Conservation (phyloP, 495 filamentous ascomycete genomes). For the Parachaetomium inaequale region DNA sequence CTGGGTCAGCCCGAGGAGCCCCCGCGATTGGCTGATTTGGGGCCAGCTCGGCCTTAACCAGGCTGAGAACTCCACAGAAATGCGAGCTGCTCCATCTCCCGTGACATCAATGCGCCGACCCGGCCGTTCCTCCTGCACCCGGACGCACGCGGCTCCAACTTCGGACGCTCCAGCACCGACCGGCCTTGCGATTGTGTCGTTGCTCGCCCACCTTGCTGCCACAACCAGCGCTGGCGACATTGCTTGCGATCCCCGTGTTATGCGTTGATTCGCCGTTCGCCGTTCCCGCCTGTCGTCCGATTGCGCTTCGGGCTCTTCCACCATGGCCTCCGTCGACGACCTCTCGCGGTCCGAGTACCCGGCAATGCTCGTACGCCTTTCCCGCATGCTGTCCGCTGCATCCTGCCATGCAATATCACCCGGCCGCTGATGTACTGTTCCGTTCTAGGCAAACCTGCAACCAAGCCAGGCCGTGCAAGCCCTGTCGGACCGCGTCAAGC, state of each 20-base stretch:
- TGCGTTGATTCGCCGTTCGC: conserved; percentile 26
- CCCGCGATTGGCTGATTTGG: conserved; percentile 9
- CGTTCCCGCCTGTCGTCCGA: conserved; percentile 12
- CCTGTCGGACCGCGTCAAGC: conserved; percentile 81
- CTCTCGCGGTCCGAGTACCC: conserved; percentile 92
- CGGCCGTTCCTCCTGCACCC: conserved; percentile 17
- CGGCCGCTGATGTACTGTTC: conserved; percentile 25
- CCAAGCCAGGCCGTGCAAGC: conserved; percentile 80
- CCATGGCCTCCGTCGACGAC: conserved; percentile 54
- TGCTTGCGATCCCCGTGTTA: conserved; percentile 22
- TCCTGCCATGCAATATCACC: conserved; percentile 4
- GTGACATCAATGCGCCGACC: conserved; percentile 29
- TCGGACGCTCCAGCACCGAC: conserved; percentile 3
- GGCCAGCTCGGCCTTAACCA: conserved; percentile 5
- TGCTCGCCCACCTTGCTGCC: conserved; percentile 7
- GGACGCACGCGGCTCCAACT: conserved; percentile 12
- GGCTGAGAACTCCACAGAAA: conserved; percentile 20
- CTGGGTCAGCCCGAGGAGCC: background rate
- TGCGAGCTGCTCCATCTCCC: conserved; percentile 21
- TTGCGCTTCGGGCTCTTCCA: conserved; percentile 4
- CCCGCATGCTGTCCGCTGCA: too few relatives aligned
- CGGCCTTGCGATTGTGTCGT: conserved; percentile 8
- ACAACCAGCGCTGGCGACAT: conserved; percentile 7
- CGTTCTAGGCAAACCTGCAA: conserved; percentile 68
- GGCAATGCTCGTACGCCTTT: conserved; percentile 77